A percentile compares a stretch with the other conserved stretches of the same genome.
Evolutionary conservation across 257 asterid genomes (phyloP).

Genomic region (Przewalskia tangutica): DNA sequence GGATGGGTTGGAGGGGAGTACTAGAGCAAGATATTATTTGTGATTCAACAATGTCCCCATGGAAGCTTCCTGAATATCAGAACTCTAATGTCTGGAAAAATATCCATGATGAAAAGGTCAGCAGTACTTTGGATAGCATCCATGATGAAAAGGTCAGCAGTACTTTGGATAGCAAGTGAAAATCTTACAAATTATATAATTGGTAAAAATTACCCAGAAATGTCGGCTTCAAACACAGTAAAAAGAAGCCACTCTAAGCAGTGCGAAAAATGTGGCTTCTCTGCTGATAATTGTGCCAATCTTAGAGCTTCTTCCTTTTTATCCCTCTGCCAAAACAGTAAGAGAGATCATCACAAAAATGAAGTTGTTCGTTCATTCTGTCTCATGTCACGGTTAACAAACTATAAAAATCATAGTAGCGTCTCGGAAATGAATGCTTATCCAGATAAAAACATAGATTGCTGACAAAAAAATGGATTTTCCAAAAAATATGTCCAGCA

Average conservation of each 20-base stretch:
- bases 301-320: slow-evolving; percentile 95
- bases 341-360: slow-evolving; percentile 2
- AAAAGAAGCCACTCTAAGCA: slow-evolving; percentile 99
- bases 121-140: not conserved
- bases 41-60: not conserved
- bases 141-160: not conserved
- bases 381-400: not conserved
- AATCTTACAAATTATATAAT: slow-evolving; percentile 2
- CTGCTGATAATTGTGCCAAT: slow-evolving; percentile 81
- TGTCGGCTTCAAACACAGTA: slow-evolving; percentile 96
- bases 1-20: not conserved
- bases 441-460: not conserved
- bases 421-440: not conserved
- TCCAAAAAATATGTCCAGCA: not conserved
- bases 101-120: not conserved
- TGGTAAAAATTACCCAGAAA: slow-evolving; percentile 54
- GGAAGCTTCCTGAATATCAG: not conserved
- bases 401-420: not conserved
- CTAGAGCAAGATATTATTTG: not conserved
- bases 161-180: not conserved
- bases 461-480: not conserved
- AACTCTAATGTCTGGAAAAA: not conserved
- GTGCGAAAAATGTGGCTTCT: slow-evolving; percentile 98
- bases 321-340: slow-evolving; percentile 62
- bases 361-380: not conserved